phyloP scores from a whole-genome alignment of 192 early-diverging fungal species.

The Mortierella hygrophila region DNA sequence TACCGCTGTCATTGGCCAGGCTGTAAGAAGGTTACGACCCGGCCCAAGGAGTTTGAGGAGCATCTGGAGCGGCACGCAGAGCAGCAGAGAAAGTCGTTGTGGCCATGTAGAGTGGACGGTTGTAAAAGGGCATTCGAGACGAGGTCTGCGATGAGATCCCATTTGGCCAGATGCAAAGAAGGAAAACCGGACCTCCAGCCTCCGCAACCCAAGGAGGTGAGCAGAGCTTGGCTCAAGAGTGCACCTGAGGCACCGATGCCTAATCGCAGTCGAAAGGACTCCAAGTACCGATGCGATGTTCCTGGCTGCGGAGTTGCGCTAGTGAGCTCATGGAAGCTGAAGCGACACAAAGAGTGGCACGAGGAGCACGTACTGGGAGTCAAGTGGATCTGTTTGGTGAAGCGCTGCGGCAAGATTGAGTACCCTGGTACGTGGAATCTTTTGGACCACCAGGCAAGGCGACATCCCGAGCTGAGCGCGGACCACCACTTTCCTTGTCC shows the following conservation, averaged over 20 bases:
- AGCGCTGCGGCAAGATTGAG: neutral
- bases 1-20: neutral
- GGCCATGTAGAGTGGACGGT: neutral
- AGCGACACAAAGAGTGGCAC: neutral
- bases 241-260: neutral
- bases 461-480: neutral
- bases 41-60: conserved; percentile 4
- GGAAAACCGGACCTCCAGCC: neutral
- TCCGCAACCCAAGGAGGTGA: neutral
- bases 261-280: neutral
- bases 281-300: conserved; percentile 8
- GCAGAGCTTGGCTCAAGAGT: neutral
- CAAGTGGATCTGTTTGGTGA: conserved; percentile 1
- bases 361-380: neutral
- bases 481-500: neutral
- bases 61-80: neutral
- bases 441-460: neutral
- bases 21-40: conserved; percentile 2
- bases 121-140: conserved; percentile 1
- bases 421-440: too few species aligned
- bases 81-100: neutral
- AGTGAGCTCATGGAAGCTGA: neutral
- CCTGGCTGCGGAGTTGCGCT: neutral
- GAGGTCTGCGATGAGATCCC: neutral
- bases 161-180: neutral